phyloP scores from a whole-genome alignment of 2,329 filamentous ascomycete species.

The Alternaria burnsii region DNA sequence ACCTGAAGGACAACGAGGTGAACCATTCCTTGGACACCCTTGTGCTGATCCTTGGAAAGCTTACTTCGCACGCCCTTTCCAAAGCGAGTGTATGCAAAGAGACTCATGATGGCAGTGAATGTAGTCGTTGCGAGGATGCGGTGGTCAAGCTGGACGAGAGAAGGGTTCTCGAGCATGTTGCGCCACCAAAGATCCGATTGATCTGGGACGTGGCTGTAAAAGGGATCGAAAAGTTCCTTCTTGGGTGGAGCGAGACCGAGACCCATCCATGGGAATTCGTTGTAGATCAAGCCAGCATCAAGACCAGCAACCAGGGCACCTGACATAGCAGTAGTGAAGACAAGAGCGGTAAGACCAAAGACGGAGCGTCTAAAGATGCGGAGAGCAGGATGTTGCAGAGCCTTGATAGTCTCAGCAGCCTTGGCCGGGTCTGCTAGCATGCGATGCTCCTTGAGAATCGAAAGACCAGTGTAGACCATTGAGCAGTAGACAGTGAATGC shows the following conservation, averaged over 20 bases:
- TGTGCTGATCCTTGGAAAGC: conserved; percentile 68
- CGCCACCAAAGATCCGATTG: conserved; percentile 91
- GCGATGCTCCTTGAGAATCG: conserved; percentile 79
- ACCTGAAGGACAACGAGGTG: conserved; percentile 86
- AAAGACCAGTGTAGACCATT: conserved; percentile 90
- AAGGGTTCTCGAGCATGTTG: conserved; percentile 97
- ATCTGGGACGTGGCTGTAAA: conserved; percentile 83
- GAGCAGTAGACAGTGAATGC: conserved; percentile 93
- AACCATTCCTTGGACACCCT: conserved; percentile 79
- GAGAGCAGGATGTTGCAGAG: conserved; percentile 71
- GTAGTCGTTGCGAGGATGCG: conserved; percentile 90
- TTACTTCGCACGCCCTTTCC: conserved; percentile 68
- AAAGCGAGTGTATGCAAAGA: conserved; percentile 82
- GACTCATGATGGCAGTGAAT: conserved; percentile 78
- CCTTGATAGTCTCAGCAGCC: conserved; percentile 67
- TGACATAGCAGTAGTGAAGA: conserved; percentile 92
- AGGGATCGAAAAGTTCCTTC: conserved; percentile 82
- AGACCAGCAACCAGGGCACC: conserved; percentile 93
- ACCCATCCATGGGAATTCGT: conserved; percentile 98
- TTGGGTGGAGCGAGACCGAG: conserved; percentile 80
- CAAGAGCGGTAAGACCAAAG: conserved; percentile 73
- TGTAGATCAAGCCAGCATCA: conserved; percentile 97
- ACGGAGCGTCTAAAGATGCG: conserved; percentile 77
- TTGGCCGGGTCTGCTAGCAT: conserved; percentile 73
- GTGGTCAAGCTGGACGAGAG: conserved; percentile 94